Conservation (phyloP, 2,329 filamentous ascomycete genomes). For the Biscogniauxia mediterranea region DNA sequence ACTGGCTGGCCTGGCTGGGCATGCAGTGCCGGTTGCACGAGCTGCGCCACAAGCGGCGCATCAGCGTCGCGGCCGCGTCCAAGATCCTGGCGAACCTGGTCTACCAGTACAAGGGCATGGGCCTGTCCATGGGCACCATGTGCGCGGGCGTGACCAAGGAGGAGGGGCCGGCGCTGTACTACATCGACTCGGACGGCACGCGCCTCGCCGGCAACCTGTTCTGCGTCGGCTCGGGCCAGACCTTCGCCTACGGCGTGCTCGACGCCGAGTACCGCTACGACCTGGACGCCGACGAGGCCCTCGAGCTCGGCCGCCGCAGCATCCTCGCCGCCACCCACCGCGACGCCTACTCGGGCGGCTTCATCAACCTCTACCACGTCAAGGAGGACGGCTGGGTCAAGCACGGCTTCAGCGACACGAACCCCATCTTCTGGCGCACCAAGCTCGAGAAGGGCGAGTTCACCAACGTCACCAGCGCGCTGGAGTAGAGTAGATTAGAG, state of each 20-base stretch:
- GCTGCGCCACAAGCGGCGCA: conserved; percentile 97
- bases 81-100: conserved; percentile 99
- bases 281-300: conserved; percentile 78
- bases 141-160: conserved; percentile 93
- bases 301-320: conserved; percentile 86
- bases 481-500: conserved; percentile 43
- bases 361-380: conserved; percentile 98
- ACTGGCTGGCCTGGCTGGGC: conserved; percentile 97
- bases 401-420: conserved; percentile 97
- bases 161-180: conserved; percentile 97
- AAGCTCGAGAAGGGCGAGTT: conserved; percentile 99
- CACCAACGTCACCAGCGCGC: conserved; percentile 81
- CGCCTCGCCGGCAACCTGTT: conserved; percentile 91
- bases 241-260: conserved; percentile 96
- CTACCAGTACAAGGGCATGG: conserved; percentile 99
- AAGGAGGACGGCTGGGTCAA: conserved; percentile 99
- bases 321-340: conserved; percentile 95
- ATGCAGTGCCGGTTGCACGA: conserved; percentile 99
- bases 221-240: conserved; percentile 97
- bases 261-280: conserved; percentile 95
- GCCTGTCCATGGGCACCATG: conserved; percentile 99
- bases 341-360: conserved; percentile 98
- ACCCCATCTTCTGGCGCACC: conserved; percentile 99
- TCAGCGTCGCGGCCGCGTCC: conserved; percentile 92
- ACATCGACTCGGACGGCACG: conserved; percentile 97